These are phyloP conservation scores for Camelina hispida DNA, from an alignment of 345 rosid species.

Conservation along the genomic window DNA sequence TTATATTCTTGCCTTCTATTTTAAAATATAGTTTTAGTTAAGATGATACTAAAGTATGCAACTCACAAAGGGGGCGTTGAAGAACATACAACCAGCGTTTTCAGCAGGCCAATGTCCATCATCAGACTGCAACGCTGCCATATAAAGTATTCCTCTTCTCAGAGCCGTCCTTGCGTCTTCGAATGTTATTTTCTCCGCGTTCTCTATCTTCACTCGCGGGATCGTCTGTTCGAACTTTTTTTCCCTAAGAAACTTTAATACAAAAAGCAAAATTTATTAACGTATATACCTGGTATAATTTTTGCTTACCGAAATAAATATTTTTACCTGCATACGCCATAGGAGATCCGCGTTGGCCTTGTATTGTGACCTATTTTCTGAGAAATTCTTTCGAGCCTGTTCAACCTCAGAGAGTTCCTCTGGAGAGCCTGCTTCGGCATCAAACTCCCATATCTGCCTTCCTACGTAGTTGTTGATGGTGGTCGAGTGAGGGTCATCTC, in stretches of 20 bases:
- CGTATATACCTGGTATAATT: background rate
- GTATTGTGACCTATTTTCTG: background rate
- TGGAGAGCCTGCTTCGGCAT: conserved; percentile 39
- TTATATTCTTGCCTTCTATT: background rate
- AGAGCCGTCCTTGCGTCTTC: conserved; percentile 22
- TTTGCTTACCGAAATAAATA: background rate
- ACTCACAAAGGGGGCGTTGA: conserved; percentile 54
- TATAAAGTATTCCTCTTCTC: conserved; percentile 40
- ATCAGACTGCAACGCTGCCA: conserved; percentile 39
- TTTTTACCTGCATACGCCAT: conserved; percentile 39
- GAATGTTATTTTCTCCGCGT: conserved; percentile 21
- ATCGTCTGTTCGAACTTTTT: conserved; percentile 36
- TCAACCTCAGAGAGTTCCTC: conserved; percentile 43
- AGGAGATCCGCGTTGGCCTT: conserved; percentile 7
- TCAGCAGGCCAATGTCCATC: conserved; percentile 51
- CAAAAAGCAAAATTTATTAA: background rate
- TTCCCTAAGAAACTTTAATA: conserved; percentile 30
- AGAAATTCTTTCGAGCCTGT: conserved; percentile 13
- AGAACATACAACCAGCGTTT: conserved; percentile 57
- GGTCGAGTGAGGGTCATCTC: conserved; percentile 38
- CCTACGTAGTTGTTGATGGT: conserved; percentile 44
- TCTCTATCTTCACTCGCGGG: conserved; percentile 31
- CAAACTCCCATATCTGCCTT: conserved; percentile 48
- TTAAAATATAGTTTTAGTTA: background rate
- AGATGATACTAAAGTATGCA: background rate